A percentile compares a stretch with the other conserved stretches of the same genome.
These are phyloP conservation scores for Hypericum perforatum DNA, from an alignment of 345 rosid species.

Conservation along the genomic window DNA sequence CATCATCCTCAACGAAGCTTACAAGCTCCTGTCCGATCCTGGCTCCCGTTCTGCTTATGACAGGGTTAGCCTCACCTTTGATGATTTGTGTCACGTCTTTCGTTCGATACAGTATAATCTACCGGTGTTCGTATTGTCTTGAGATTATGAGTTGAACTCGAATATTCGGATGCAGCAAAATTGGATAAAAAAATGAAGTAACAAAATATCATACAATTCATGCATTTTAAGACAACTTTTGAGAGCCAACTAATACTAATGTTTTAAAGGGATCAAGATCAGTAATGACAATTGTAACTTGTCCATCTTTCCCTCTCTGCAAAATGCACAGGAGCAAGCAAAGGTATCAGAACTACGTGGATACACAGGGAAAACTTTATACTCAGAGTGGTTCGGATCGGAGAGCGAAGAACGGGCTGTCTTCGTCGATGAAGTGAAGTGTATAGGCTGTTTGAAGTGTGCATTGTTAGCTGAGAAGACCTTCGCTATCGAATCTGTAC, in stretches of 20 bases:
- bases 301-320: too few relatives aligned
- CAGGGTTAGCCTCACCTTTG: conserved; percentile 31
- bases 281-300: too few relatives aligned
- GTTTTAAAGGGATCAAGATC: too few relatives aligned
- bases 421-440: conserved; percentile 30
- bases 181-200: too few relatives aligned
- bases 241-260: too few relatives aligned
- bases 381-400: conserved; percentile 71
- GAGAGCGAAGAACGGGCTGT: conserved; percentile 69
- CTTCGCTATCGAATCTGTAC: conserved; percentile 62
- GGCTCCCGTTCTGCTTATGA: conserved; percentile 61
- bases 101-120: too few relatives aligned
- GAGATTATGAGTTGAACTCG: not conserved
- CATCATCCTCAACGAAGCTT: conserved; percentile 73
- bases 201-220: too few relatives aligned
- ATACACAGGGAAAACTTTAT: conserved; percentile 63
- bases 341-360: conserved; percentile 61
- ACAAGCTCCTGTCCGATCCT: conserved; percentile 60
- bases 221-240: too few relatives aligned
- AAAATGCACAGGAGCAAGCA: conserved; percentile 50
- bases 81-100: too few relatives aligned
- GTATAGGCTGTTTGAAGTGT: conserved; percentile 88
- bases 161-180: too few relatives aligned
- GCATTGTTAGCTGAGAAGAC: conserved; percentile 73
- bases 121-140: not conserved